Percentiles rank a stretch among this genome's conserved stretches.
phyloP scores from a whole-genome alignment of 2,329 filamentous ascomycete species.

The Aspergillus piperis region DNA sequence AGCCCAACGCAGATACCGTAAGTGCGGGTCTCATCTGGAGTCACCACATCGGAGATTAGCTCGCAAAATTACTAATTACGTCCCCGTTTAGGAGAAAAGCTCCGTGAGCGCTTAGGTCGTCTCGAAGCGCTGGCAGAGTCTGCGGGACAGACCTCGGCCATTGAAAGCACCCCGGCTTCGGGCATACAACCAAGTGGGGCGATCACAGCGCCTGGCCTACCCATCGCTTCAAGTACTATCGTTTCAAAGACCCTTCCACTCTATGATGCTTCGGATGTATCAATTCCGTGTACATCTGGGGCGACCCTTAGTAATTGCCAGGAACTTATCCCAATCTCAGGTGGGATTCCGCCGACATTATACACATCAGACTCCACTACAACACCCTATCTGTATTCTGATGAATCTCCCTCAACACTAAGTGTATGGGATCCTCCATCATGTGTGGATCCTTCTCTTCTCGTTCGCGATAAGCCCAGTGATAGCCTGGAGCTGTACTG shows the following conservation, averaged over 20 bases:
- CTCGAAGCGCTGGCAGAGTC: conserved; percentile 19
- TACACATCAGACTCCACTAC: neutral
- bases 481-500: conserved; percentile 5
- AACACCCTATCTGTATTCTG: neutral
- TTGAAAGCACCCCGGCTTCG: neutral
- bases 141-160: neutral
- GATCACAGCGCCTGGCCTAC: neutral
- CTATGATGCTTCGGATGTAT: neutral
- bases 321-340: neutral
- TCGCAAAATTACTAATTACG: neutral
- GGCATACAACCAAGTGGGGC: neutral
- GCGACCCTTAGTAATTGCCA: conserved; percentile 3
- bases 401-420: neutral
- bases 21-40: conserved; percentile 1
- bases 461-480: conserved; percentile 7
- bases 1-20: conserved; percentile 25
- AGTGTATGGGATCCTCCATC: neutral
- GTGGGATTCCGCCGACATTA: neutral
- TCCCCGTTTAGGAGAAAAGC: conserved; percentile 17
- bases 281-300: conserved; percentile 2
- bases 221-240: neutral
- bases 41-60: neutral
- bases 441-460: conserved; percentile 9
- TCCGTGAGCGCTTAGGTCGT: conserved; percentile 16
- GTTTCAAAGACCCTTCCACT: neutral